phyloP scores from a whole-genome alignment of 352 stramenopile species.

The Phytophthora pseudosyringae region DNA sequence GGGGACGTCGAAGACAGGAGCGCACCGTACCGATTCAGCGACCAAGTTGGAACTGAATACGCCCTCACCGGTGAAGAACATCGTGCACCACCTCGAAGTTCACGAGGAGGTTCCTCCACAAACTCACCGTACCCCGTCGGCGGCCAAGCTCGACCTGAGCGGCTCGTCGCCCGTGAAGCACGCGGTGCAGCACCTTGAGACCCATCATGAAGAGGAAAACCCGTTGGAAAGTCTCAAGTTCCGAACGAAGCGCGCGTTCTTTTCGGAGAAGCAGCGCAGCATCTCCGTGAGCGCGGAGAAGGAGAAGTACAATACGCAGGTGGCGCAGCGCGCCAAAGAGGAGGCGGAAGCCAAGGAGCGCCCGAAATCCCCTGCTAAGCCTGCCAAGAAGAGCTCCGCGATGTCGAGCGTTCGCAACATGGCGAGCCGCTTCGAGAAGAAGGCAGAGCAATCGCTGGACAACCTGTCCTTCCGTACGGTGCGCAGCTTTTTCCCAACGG shows the following conservation, averaged over 20 bases:
- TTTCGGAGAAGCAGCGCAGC: constrained; percentile 46
- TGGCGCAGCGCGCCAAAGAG: constrained; percentile 28
- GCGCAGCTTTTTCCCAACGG: constrained; percentile 55
- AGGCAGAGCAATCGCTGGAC: constrained; percentile 52
- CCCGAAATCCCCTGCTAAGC: constrained; percentile 21
- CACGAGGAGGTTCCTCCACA: constrained; percentile 22
- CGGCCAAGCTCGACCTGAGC: constrained; percentile 34
- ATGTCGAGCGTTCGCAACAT: constrained; percentile 53
- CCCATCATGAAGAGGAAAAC: constrained; percentile 48
- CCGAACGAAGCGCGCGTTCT: constrained; percentile 65
- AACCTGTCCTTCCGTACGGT: constrained; percentile 60
- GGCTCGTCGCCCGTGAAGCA: constrained; percentile 48
- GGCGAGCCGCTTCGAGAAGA: constrained; percentile 53
- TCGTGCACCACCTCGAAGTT: constrained; percentile 37
- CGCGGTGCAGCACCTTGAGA: constrained; percentile 63
- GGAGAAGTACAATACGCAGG: constrained; percentile 42
- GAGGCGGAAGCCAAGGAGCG: constrained; percentile 29
- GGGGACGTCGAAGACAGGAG: constrained; percentile 21
- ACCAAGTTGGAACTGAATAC: constrained; percentile 30
- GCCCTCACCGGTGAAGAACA: constrained; percentile 22
- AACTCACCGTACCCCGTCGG: constrained; percentile 42
- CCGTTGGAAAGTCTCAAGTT: constrained; percentile 55
- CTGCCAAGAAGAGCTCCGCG: constrained; percentile 26
- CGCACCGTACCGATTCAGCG: constrained; percentile 35
- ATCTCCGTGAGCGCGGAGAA: constrained; percentile 44